Conservation (phyloP, 1,284 basidiomycete species). For the Boletus calvinii region DNA sequence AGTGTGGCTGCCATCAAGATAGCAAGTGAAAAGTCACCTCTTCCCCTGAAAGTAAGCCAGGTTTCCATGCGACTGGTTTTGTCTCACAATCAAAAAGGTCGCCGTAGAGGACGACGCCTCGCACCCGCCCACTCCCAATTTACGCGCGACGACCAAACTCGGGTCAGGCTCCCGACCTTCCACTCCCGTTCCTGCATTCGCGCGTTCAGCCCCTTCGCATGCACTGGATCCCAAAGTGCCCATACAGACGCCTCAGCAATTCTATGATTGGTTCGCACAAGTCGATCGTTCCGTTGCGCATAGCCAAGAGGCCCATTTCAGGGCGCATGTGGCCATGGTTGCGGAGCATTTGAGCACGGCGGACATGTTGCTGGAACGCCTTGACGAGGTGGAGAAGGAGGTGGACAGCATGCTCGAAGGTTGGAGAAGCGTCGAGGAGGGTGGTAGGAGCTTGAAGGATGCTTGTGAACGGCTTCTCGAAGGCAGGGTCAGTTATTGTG, state of each 20-base stretch:
- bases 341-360: slow-evolving; percentile 74
- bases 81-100: slow-evolving; percentile 33
- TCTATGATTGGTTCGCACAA: slow-evolving; percentile 91
- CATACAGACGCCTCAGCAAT: slow-evolving; percentile 86
- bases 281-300: slow-evolving; percentile 87
- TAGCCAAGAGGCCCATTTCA: slow-evolving; percentile 88
- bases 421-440: slow-evolving; percentile 84
- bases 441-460: slow-evolving; percentile 82
- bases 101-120: slow-evolving; percentile 40
- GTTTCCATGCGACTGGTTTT: neutral
- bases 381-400: slow-evolving; percentile 70
- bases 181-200: slow-evolving; percentile 31
- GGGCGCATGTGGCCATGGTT: slow-evolving; percentile 76
- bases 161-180: slow-evolving; percentile 35
- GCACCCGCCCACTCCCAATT: slow-evolving; percentile 42
- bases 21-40: slow-evolving; percentile 56
- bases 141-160: slow-evolving; percentile 33
- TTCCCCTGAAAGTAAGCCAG: slow-evolving; percentile 73
- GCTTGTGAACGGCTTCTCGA: slow-evolving; percentile 88
- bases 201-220: slow-evolving; percentile 41
- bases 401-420: slow-evolving; percentile 80
- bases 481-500: slow-evolving; percentile 65
- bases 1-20: slow-evolving; percentile 67
- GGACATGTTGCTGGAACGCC: slow-evolving; percentile 63
- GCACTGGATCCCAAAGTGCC: slow-evolving; percentile 67